These are phyloP conservation scores for Sclerotinia trifoliorum DNA, from an alignment of 2,329 filamentous ascomycete genomes.

Conservation along the genomic window DNA sequence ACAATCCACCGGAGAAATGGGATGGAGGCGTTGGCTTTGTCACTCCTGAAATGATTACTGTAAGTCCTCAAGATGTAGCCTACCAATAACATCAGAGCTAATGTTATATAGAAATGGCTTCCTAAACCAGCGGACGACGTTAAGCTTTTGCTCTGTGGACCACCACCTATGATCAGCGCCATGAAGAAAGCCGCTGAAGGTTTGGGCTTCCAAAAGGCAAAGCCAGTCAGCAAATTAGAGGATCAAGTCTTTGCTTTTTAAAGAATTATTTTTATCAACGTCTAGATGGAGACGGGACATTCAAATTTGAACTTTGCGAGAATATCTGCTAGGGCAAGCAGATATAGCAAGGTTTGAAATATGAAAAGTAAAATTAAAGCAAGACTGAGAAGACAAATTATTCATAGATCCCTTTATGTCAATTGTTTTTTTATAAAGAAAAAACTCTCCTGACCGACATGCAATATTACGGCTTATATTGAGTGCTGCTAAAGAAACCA, in stretches of 20 bases:
- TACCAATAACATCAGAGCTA: neutral
- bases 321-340: neutral
- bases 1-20: conserved; percentile 93
- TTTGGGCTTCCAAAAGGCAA: conserved; percentile 87
- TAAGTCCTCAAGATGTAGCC: conserved; percentile 43
- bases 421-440: neutral
- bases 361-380: neutral
- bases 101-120: conserved; percentile 61
- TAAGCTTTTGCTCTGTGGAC: conserved; percentile 93
- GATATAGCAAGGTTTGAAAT: neutral
- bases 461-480: neutral
- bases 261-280: neutral
- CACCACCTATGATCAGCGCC: conserved; percentile 92
- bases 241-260: conserved; percentile 98
- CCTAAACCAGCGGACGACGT: conserved; percentile 81
- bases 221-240: conserved; percentile 93
- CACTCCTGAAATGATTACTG: conserved; percentile 91
- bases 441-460: neutral
- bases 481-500: neutral
- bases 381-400: neutral
- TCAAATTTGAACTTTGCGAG: neutral
- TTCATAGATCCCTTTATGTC: neutral
- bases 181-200: conserved; percentile 94
- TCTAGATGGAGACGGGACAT: neutral
- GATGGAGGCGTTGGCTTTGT: conserved; percentile 91